A percentile compares a stretch with the other conserved stretches of the same genome.
Conservation (phyloP, 2,329 filamentous ascomycete species). For the Claviceps sp. region DNA sequence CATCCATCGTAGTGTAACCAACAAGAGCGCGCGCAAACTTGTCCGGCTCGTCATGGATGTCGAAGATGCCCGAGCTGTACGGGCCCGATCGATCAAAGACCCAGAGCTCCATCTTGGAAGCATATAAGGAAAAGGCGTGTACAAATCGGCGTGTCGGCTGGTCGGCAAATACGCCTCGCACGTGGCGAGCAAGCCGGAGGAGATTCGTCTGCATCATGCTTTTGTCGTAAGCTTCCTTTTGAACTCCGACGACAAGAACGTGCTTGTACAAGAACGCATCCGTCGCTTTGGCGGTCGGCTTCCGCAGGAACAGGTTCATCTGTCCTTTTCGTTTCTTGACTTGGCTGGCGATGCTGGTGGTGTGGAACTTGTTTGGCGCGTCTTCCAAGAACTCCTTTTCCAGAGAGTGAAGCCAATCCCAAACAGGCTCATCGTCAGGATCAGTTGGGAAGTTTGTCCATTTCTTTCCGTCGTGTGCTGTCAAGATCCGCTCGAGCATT, state of each 20-base stretch:
- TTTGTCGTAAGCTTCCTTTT: slow-evolving; percentile 8
- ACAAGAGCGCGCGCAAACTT: slow-evolving; percentile 10
- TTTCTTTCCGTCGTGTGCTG: slow-evolving; percentile 7
- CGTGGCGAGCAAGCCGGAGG: slow-evolving; percentile 9
- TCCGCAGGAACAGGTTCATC: slow-evolving; percentile 12
- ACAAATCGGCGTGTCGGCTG: slow-evolving; percentile 12
- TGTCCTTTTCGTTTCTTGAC: slow-evolving; percentile 11
- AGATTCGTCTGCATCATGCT: slow-evolving; percentile 9
- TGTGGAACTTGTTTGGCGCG: slow-evolving; percentile 9
- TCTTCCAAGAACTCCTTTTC: slow-evolving; percentile 6
- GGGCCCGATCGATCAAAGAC: slow-evolving; percentile 12
- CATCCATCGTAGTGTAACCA: slow-evolving; percentile 9
- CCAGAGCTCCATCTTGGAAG: slow-evolving; percentile 11
- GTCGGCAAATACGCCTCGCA: slow-evolving; percentile 7
- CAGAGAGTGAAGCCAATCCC: slow-evolving; percentile 2
- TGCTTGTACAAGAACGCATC: slow-evolving; percentile 8
- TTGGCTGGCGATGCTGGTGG: slow-evolving; percentile 9
- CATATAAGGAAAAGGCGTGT: slow-evolving; percentile 7
- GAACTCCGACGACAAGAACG: slow-evolving; percentile 11
- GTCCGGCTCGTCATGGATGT: slow-evolving; percentile 9
- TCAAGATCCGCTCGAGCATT: slow-evolving; percentile 4
- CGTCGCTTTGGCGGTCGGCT: not conserved
- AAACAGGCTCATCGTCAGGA: slow-evolving; percentile 5
- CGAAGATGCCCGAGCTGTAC: slow-evolving; percentile 9
- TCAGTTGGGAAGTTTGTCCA: slow-evolving; percentile 7